Conservation (phyloP, 768 basidiomycete genomes). For the Russula olivacea region DNA sequence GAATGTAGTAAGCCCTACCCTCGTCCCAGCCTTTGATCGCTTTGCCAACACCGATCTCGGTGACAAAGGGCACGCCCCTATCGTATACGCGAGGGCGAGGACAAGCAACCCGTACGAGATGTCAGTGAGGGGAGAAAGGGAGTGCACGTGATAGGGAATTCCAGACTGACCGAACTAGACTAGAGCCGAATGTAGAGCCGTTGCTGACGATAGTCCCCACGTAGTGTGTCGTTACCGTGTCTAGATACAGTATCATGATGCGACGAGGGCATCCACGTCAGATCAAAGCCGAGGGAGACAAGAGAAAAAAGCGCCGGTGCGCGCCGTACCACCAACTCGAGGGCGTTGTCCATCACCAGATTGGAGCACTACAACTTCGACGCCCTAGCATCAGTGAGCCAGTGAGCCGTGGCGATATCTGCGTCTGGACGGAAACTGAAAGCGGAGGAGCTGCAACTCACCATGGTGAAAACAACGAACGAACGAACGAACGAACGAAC, state of each 20-base stretch:
- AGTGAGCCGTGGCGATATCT: no score
- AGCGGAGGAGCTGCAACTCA: no score
- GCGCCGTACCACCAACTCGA: no score
- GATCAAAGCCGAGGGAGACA: slow-evolving; percentile 27
- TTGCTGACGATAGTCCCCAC: slow-evolving; percentile 53
- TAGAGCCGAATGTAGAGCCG: slow-evolving; percentile 63
- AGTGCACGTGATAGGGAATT: no score
- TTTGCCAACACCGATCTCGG: slow-evolving; percentile 66
- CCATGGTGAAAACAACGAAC: no score
- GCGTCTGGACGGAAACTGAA: no score
- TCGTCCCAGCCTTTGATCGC: slow-evolving; percentile 83
- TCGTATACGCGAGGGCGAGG: not conserved
- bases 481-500: no score
- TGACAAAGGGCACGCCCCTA: slow-evolving; percentile 56
- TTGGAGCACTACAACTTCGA: slow-evolving; percentile 51
- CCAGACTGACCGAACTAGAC: slow-evolving; percentile 51
- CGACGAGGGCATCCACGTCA: not conserved
- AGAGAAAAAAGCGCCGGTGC: slow-evolving; percentile 23
- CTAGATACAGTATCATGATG: slow-evolving; percentile 35
- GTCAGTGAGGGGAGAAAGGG: no score
- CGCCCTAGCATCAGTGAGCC: slow-evolving; percentile 46
- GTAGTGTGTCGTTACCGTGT: slow-evolving; percentile 41
- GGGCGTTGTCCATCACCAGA: slow-evolving; percentile 53
- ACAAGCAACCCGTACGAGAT: not conserved
- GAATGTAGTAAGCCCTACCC: slow-evolving; percentile 41